Percentiles rank a stretch among this genome's conserved stretches.
Evolutionary conservation across 2,329 filamentous ascomycete species (phyloP).

Genomic region (Alternaria gansuensis): DNA sequence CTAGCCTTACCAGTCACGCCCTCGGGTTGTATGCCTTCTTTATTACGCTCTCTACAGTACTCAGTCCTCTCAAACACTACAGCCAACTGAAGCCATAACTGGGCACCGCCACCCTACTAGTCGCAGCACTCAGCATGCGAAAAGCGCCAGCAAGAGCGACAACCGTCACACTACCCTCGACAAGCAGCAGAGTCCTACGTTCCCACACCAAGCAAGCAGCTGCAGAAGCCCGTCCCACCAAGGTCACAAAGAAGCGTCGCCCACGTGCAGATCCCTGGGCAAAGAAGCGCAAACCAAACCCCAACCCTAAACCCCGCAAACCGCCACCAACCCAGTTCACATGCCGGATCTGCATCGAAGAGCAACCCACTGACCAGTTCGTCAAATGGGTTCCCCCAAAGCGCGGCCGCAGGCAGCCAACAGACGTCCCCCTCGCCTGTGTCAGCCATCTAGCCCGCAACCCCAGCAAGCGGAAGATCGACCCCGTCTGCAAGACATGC

Average conservation of each 20-base stretch:
- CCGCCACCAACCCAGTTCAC: constrained; percentile 33
- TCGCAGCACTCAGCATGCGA: constrained; percentile 3
- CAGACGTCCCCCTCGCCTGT: constrained; percentile 32
- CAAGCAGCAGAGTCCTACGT: constrained; percentile 22
- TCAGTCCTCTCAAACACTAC: background rate
- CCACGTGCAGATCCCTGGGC: constrained; percentile 34
- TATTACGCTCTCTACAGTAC: background rate
- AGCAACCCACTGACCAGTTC: constrained; percentile 28
- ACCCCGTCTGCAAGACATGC: constrained; percentile 43
- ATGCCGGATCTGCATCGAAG: constrained; percentile 39
- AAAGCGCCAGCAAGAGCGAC: background rate
- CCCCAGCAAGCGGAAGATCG: constrained; percentile 30
- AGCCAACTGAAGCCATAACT: background rate
- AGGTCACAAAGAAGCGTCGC: constrained; percentile 17
- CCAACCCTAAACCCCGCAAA: constrained; percentile 20
- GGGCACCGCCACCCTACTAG: background rate
- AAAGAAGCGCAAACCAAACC: constrained; percentile 32
- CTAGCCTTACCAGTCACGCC: background rate
- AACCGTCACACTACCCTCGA: background rate
- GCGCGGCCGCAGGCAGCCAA: background rate
- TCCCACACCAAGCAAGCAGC: constrained; percentile 22
- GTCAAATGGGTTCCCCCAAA: constrained; percentile 28
- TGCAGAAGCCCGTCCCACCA: background rate
- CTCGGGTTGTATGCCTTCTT: background rate
- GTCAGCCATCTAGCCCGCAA: constrained; percentile 35